phyloP scores from a whole-genome alignment of 805 yeast species.

The Huiozyma naganishii region DNA sequence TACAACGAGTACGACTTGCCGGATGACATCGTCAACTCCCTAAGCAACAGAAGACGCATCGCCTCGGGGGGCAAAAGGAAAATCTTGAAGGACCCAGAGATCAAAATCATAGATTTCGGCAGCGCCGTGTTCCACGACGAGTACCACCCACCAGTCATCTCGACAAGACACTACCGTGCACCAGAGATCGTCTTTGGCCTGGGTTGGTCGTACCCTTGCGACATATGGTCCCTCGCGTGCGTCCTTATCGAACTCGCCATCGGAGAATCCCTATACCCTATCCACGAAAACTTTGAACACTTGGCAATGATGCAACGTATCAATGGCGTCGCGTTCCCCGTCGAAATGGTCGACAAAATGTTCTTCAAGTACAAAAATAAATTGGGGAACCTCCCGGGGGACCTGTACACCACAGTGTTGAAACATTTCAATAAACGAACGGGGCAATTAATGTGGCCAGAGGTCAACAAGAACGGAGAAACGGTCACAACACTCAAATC shows the following conservation, averaged over 20 bases:
- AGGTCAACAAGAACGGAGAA: constrained; percentile 19
- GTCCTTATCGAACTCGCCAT: constrained; percentile 82
- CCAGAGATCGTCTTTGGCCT: constrained; percentile 89
- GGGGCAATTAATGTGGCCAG: constrained; percentile 23
- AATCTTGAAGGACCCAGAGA: constrained; percentile 58
- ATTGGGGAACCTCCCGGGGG: constrained; percentile 25
- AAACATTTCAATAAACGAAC: constrained; percentile 22
- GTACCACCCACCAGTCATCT: constrained; percentile 82
- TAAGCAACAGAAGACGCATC: constrained; percentile 22
- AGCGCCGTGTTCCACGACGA: constrained; percentile 90
- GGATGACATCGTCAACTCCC: constrained; percentile 8
- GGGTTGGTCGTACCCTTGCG: constrained; percentile 98
- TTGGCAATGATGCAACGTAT: constrained; percentile 88
- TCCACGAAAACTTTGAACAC: constrained; percentile 91
- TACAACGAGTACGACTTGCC: constrained; percentile 18
- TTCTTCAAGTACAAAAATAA: constrained; percentile 23
- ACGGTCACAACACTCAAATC: constrained; percentile 22
- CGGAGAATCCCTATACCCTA: constrained; percentile 90
- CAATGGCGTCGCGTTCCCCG: constrained; percentile 41
- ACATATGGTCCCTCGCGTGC: constrained; percentile 94
- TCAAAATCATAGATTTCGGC: constrained; percentile 94
- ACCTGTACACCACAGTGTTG: constrained; percentile 23
- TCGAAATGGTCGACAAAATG: constrained; percentile 26
- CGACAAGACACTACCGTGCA: constrained; percentile 93
- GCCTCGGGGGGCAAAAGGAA: constrained; percentile 27